Evolutionary conservation across 2,329 filamentous ascomycete genomes (phyloP).

Genomic region (Hansfordia pulvinata): DNA sequence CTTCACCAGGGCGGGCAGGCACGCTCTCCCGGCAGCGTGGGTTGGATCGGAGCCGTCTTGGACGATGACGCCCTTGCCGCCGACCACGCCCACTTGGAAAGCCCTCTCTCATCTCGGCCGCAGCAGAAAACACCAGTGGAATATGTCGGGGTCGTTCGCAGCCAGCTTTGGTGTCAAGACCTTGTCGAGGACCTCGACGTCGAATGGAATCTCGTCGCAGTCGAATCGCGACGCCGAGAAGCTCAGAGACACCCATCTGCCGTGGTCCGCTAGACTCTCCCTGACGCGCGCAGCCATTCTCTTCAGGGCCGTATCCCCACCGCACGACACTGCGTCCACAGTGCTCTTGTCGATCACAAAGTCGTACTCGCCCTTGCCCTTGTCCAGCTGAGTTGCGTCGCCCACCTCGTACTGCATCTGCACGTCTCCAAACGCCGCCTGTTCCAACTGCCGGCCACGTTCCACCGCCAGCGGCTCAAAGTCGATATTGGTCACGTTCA

Average conservation of each 20-base stretch:
- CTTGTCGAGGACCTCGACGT: constrained; percentile 25
- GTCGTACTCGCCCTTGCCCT: constrained; percentile 17
- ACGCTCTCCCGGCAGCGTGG: too few species aligned
- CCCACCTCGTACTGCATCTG: constrained; percentile 26
- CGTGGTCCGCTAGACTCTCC: constrained; percentile 18
- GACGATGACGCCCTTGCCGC: too few species aligned
- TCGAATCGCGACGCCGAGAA: constrained; percentile 29
- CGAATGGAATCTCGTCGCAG: constrained; percentile 22
- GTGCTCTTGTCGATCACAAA: constrained; percentile 36
- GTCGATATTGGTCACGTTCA: constrained; percentile 31
- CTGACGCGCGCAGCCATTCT: constrained; percentile 24
- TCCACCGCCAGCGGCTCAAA: constrained; percentile 33
- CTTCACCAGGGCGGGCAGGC: too few species aligned
- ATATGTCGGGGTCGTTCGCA: constrained; percentile 30
- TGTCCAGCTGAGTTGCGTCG: constrained; percentile 26
- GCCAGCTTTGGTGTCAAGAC: constrained; percentile 25
- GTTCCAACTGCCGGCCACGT: constrained; percentile 26
- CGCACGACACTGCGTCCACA: constrained; percentile 32
- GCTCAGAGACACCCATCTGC: constrained; percentile 33
- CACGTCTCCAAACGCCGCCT: constrained; percentile 26
- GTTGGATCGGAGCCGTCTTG: too few species aligned
- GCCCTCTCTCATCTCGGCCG: constrained; percentile 10
- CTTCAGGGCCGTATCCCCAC: constrained; percentile 20
- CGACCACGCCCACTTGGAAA: too few species aligned
- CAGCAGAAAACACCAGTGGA: constrained; percentile 29